phyloP scores from a whole-genome alignment of 2,329 filamentous ascomycete species.

The Dryadomyces quercivorus region DNA sequence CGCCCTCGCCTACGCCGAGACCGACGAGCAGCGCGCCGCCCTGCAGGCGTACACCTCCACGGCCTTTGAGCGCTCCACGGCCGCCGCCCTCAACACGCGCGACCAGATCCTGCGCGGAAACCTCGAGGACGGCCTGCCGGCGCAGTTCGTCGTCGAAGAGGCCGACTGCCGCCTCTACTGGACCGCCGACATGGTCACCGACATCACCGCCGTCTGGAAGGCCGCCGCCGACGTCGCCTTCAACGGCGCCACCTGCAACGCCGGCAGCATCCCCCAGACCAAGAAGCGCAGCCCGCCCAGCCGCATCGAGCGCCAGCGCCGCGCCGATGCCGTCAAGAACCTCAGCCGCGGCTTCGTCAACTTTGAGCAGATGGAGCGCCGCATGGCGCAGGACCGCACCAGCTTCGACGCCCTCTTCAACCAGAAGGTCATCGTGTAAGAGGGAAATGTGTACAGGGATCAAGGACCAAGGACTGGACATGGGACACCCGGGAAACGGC shows the following conservation, averaged over 20 bases:
- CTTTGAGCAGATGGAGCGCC: constrained; percentile 1
- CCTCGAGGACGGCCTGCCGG: constrained; percentile 26
- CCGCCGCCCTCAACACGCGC: constrained; percentile 23
- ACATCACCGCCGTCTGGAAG: constrained; percentile 35
- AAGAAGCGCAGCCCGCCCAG: background rate
- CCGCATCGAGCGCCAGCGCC: background rate
- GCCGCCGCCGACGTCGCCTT: constrained; percentile 27
- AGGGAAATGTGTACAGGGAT: too few species aligned
- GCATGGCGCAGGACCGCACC: background rate
- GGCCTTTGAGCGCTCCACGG: constrained; percentile 7
- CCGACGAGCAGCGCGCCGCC: constrained; percentile 5
- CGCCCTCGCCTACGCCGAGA: constrained; percentile 6
- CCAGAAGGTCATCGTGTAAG: constrained; percentile 8
- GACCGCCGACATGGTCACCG: constrained; percentile 33
- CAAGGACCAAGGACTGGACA: too few species aligned
- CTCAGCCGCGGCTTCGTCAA: background rate
- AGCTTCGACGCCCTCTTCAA: constrained; percentile 6
- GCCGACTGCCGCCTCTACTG: constrained; percentile 40
- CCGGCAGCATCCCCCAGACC: constrained; percentile 4
- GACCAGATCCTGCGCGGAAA: constrained; percentile 24
- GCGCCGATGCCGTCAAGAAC: background rate
- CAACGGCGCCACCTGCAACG: constrained; percentile 7
- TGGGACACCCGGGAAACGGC: too few species aligned
- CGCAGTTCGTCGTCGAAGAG: constrained; percentile 35
- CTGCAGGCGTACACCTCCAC: constrained; percentile 5